phyloP scores from a whole-genome alignment of 2,329 filamentous ascomycete genomes.

The Aspergillus aculeatinus region DNA sequence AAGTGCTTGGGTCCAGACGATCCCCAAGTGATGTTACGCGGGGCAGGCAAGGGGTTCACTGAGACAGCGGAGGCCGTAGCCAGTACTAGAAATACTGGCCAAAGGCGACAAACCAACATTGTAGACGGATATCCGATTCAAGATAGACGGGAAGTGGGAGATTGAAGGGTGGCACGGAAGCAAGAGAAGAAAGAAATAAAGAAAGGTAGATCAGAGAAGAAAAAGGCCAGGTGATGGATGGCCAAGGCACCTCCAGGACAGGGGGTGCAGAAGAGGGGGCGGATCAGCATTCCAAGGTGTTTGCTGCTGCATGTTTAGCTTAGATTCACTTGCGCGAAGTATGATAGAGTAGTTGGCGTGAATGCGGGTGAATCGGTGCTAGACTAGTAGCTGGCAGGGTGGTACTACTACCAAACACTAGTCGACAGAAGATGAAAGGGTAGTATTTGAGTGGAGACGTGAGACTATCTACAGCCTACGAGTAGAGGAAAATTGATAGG shows the following conservation, averaged over 20 bases:
- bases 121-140: neutral
- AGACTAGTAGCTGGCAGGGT: neutral
- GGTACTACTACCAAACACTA: neutral
- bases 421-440: too few species aligned
- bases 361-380: neutral
- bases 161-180: neutral
- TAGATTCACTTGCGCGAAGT: neutral
- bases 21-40: slow-evolving; percentile 54
- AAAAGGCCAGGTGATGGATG: slow-evolving; percentile 2
- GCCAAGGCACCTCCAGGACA: neutral
- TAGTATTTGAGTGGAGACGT: too few species aligned
- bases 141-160: neutral
- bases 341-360: neutral
- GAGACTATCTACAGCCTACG: too few species aligned
- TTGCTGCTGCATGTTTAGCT: neutral
- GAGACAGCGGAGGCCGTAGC: slow-evolving; percentile 46
- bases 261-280: neutral
- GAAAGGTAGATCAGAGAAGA: neutral
- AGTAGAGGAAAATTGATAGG: too few species aligned
- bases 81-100: slow-evolving; percentile 33
- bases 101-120: slow-evolving; percentile 30
- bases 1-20: slow-evolving; percentile 51
- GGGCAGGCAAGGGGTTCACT: slow-evolving; percentile 57
- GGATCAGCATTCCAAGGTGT: neutral
- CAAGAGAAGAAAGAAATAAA: neutral